Conservation (phyloP, 768 basidiomycete species). For the Hortiboletus flavorubellus region DNA sequence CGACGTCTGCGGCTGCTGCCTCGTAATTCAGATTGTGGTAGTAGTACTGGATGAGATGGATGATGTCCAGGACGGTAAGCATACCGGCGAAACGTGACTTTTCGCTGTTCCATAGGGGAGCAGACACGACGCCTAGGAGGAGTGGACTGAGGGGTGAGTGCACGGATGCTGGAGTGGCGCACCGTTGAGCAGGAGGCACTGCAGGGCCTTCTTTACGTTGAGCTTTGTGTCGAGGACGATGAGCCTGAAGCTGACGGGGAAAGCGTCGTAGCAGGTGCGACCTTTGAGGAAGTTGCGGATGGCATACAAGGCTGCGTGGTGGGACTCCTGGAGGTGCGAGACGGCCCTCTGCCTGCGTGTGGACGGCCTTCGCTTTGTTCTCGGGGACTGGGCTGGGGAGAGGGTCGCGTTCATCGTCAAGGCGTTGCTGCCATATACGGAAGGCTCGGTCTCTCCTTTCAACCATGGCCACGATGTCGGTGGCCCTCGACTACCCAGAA, state of each 20-base stretch:
- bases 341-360: conserved; percentile 50
- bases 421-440: conserved; percentile 12
- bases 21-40: conserved; percentile 82
- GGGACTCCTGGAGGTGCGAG: conserved; percentile 64
- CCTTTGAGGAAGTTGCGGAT: conserved; percentile 84
- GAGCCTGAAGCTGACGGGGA: conserved; percentile 93
- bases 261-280: conserved; percentile 91
- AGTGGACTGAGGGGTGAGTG: not conserved
- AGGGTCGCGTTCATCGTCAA: conserved; percentile 45
- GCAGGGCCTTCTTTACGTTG: conserved; percentile 91
- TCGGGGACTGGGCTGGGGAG: conserved; percentile 49
- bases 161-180: not conserved
- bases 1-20: conserved; percentile 85
- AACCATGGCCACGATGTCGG: too few relatives aligned
- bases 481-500: conserved; percentile 16
- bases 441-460: not conserved
- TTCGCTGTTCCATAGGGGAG: conserved; percentile 97
- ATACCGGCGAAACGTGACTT: conserved; percentile 92
- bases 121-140: conserved; percentile 86
- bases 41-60: conserved; percentile 98
- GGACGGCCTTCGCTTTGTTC: conserved; percentile 51
- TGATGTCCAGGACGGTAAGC: conserved; percentile 99
- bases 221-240: conserved; percentile 96
- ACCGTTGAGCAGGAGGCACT: conserved; percentile 85
- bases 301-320: conserved; percentile 61